Conservation (phyloP, 225 moss, liverwort and hornwort genomes). For the Ulota crispa region DNA sequence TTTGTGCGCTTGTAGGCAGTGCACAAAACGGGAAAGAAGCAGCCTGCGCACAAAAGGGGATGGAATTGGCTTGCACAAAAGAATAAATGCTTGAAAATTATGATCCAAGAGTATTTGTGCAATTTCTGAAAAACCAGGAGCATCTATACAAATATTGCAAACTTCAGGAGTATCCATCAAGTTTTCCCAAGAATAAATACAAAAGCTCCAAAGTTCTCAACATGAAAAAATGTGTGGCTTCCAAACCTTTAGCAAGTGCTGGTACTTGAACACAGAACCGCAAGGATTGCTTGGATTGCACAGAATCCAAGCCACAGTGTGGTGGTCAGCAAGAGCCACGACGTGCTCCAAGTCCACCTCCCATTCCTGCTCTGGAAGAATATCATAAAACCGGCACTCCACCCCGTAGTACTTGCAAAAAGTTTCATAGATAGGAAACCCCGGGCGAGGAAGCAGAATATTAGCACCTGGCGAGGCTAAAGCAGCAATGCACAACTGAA, state of each 20-base stretch:
- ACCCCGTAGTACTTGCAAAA: conserved; percentile 70
- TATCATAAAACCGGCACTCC: conserved; percentile 67
- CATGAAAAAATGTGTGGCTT: not conserved
- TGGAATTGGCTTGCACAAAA: no score
- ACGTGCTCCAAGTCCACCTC: conserved; percentile 75
- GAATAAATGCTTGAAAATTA: no score
- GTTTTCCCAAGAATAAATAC: not conserved
- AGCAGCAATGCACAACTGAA: conserved; percentile 72
- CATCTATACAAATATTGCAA: no score
- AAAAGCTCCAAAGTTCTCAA: not conserved
- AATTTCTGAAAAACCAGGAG: no score
- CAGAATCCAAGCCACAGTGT: conserved; percentile 71
- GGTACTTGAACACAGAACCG: conserved; percentile 69
- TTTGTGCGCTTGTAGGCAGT: no score
- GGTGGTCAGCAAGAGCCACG: conserved; percentile 47
- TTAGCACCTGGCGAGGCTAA: conserved; percentile 67
- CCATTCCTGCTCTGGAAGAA: conserved; percentile 71
- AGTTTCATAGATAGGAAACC: conserved; percentile 84
- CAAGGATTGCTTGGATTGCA: conserved; percentile 96
- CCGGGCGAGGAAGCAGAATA: conserved; percentile 80
- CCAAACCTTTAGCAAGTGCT: conserved; percentile 64
- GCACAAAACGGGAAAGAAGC: no score
- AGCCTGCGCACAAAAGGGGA: no score
- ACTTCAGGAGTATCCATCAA: no score
- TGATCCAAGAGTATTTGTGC: no score